Conservation (phyloP, 805 yeast species). For the Lipomyces sp. region DNA sequence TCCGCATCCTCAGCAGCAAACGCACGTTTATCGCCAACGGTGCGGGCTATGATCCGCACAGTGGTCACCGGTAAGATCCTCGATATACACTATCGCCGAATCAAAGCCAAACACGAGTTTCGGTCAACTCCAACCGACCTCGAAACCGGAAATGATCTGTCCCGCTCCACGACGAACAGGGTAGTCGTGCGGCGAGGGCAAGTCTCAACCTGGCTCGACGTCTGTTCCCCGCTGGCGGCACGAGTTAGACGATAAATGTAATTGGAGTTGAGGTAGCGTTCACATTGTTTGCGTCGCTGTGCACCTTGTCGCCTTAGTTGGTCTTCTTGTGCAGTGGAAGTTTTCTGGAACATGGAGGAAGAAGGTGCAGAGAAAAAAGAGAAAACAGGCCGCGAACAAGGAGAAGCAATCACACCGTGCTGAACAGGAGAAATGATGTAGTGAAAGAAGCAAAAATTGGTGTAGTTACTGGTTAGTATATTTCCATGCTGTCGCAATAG, state of each 20-base stretch:
- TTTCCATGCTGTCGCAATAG: no score
- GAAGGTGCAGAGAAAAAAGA: background rate
- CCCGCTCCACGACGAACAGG: no score
- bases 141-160: no score
- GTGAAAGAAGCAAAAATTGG: no score
- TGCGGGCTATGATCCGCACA: conserved; percentile 65
- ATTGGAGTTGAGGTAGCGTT: conserved; percentile 78
- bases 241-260: conserved; percentile 63
- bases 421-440: no score
- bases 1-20: conserved; percentile 8
- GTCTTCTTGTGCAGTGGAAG: conserved; percentile 6
- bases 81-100: conserved; percentile 28
- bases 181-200: conserved; percentile 67
- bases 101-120: background rate
- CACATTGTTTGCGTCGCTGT: conserved; percentile 65
- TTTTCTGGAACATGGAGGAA: no score
- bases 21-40: conserved; percentile 77
- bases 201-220: conserved; percentile 76
- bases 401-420: no score
- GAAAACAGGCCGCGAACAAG: no score
- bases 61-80: conserved; percentile 60
- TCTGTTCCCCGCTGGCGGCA: conserved; percentile 68
- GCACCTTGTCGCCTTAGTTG: conserved; percentile 6
- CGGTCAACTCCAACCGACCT: no score
- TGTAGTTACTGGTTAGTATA: no score